A percentile compares a stretch with the other conserved stretches of the same genome.
These are phyloP conservation scores for Cinnamomum chago DNA, from an alignment of 164 flowering plant species.

Conservation along the genomic window DNA sequence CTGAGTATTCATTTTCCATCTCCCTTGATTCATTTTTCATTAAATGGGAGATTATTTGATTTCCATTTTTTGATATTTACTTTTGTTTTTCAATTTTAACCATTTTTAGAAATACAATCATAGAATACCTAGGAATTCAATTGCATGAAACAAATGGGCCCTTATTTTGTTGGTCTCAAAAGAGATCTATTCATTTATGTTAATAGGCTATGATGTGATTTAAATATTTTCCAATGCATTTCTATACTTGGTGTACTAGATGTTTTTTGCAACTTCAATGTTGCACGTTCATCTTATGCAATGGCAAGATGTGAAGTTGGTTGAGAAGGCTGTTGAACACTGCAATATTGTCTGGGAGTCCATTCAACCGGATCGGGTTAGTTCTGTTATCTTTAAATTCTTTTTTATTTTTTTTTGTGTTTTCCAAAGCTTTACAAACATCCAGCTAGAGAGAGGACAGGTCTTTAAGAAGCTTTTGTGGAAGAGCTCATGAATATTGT, in stretches of 20 bases:
- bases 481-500: neutral
- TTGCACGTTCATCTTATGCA: constrained; percentile 88
- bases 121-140: too few relatives aligned
- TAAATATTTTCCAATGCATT: constrained; percentile 1
- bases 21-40: too few relatives aligned
- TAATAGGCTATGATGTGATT: neutral
- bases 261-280: constrained; percentile 82
- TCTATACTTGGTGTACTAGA: constrained; percentile 32
- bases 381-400: constrained; percentile 10
- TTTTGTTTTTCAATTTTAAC: too few relatives aligned
- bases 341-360: constrained; percentile 72
- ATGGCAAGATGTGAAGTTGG: constrained; percentile 64
- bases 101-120: too few relatives aligned
- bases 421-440: neutral
- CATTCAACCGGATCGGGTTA: constrained; percentile 58
- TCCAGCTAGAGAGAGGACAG: neutral
- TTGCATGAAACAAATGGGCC: too few relatives aligned
- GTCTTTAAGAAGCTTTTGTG: neutral
- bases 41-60: too few relatives aligned
- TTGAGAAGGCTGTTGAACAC: constrained; percentile 50
- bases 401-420: neutral
- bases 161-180: too few relatives aligned
- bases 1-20: too few relatives aligned
- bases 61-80: too few relatives aligned
- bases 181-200: too few relatives aligned